Evolutionary conservation across 2,329 filamentous ascomycete genomes (phyloP), one percentile per base, ranked within the genome.

Genomic region (Pestalotiopsis sp.): DNA sequence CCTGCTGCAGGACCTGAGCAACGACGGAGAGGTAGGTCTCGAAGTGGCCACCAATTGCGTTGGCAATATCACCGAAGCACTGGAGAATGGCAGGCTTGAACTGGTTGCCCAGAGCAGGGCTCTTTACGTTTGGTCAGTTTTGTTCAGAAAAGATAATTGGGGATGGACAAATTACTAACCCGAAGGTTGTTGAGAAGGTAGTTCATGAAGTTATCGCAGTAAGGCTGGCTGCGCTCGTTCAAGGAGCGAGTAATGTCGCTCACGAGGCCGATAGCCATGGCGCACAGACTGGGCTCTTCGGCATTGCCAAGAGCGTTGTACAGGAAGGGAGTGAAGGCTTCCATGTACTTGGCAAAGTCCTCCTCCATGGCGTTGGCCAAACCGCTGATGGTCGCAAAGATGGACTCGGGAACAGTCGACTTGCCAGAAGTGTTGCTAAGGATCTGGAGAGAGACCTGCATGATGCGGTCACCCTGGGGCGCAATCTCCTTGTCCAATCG

Each of bases 151-250:
- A 39, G n/a, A 69, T 44, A 26, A 57, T n/a, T 35, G 52, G 24
- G 13, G n/a, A 57, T 48, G 55, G 48, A 48, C 40, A 67, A 30
- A 48, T 69, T 55, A 85, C 87, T 77, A 80, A 93, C 91, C 80
- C 93, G 89, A 56, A 99, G 84, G 81, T 97, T 97, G 84, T 94
- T 94, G 70, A 99, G 88, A 68, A 99, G 86, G 78, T 96, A 92
- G 86, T 99, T 99, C 96, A 99, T 99, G 80, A 98, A 98, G 72
- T 91, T 89, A 76, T 99, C 96, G 81, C 96, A 99, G 85, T 92
- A 98, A 67, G 95, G 96, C 82, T 97, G 93, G 76, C 95, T 93
- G 79, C 92, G 92, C 78, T 94, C 91, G 78, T 94, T 93, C 78
- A 98, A 86, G 17, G 95, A 96, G 74, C 96, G 91, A 65, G 94